Percentiles rank a stretch among this genome's conserved stretches.
Conservation (phyloP, 768 basidiomycete species). For the Kwoniella europaea region DNA sequence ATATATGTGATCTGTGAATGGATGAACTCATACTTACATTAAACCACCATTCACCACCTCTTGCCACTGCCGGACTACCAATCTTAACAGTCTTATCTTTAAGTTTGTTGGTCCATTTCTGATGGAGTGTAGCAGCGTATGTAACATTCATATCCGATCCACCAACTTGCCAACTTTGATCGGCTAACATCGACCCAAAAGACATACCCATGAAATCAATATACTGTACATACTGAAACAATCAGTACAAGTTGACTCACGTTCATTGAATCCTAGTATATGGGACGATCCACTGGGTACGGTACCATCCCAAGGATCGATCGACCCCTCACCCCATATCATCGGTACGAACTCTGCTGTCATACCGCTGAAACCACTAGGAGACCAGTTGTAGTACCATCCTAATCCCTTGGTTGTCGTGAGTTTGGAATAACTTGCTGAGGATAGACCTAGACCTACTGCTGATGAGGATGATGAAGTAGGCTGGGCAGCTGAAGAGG, state of each 20-base stretch:
- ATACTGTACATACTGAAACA: no score
- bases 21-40: slow-evolving; percentile 33
- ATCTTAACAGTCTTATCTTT: slow-evolving; percentile 32
- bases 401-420: slow-evolving; percentile 2
- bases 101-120: slow-evolving; percentile 38
- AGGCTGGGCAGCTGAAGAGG: background rate
- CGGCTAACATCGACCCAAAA: slow-evolving; percentile 19
- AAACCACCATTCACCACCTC: slow-evolving; percentile 42
- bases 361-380: background rate
- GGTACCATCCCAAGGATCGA: slow-evolving; percentile 7
- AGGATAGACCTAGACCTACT: slow-evolving; percentile 19
- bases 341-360: slow-evolving; percentile 34
- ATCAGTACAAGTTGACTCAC: slow-evolving; percentile 28
- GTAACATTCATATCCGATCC: slow-evolving; percentile 38
- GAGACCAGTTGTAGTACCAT: slow-evolving; percentile 42
- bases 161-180: slow-evolving; percentile 23
- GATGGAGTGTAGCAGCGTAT: slow-evolving; percentile 33
- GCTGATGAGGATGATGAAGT: background rate
- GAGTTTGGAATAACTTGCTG: slow-evolving; percentile 1
- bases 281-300: slow-evolving; percentile 31
- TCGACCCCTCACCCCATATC: slow-evolving; percentile 25
- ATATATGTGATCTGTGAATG: background rate
- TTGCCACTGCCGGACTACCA: slow-evolving; percentile 46
- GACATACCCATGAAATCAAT: background rate
- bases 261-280: slow-evolving; percentile 51